A percentile compares a stretch with the other conserved stretches of the same genome.
Conservation (phyloP, 352 stramenopile genomes). For the Pythium brassicae region DNA sequence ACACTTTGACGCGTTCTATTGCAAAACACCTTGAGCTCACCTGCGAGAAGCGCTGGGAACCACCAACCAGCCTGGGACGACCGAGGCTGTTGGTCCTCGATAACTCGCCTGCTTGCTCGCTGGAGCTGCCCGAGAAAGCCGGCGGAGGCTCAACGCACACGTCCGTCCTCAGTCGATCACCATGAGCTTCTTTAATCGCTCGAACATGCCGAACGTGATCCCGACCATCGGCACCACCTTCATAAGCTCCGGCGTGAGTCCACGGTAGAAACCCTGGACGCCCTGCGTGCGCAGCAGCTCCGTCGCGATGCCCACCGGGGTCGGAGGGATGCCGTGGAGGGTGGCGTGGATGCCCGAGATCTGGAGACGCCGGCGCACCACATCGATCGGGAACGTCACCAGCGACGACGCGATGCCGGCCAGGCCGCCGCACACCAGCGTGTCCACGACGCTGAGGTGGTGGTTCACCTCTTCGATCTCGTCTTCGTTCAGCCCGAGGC, state of each 20-base stretch:
- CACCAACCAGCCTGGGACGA: no score
- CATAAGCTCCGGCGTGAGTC: slow-evolving; percentile 92
- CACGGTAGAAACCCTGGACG: slow-evolving; percentile 81
- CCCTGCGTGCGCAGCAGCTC: slow-evolving; percentile 72
- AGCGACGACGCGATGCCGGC: slow-evolving; percentile 90
- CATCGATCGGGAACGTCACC: slow-evolving; percentile 95
- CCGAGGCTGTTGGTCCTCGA: no score
- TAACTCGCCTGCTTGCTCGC: not conserved
- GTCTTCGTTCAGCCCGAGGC: slow-evolving; percentile 24
- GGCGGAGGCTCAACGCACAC: not conserved
- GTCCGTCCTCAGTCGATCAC: slow-evolving; percentile 51
- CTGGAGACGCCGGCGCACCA: slow-evolving; percentile 92
- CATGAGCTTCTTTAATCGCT: slow-evolving; percentile 91
- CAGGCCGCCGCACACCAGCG: slow-evolving; percentile 86
- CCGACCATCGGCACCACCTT: slow-evolving; percentile 97
- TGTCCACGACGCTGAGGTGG: slow-evolving; percentile 74
- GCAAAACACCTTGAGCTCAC: no score
- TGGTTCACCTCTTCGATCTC: slow-evolving; percentile 10
- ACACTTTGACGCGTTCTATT: no score
- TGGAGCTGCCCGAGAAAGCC: not conserved
- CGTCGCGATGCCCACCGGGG: slow-evolving; percentile 63
- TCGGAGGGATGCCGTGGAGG: slow-evolving; percentile 64
- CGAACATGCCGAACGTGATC: slow-evolving; percentile 95
- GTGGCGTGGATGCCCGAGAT: slow-evolving; percentile 87
- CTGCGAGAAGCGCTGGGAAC: no score